Conservation (phyloP, 257 asterid species). For the Solanum chilense region DNA sequence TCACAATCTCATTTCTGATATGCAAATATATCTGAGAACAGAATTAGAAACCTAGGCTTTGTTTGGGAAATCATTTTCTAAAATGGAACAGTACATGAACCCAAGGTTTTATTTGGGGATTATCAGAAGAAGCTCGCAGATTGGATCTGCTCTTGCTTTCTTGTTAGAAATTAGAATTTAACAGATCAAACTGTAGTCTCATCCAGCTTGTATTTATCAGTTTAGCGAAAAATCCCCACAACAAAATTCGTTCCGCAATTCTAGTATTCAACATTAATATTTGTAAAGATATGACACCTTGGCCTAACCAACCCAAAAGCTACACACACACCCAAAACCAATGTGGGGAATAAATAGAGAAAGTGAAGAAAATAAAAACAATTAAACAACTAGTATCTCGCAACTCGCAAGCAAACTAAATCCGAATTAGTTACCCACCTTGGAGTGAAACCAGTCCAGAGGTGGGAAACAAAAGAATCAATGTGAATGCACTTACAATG, state of each 20-base stretch:
- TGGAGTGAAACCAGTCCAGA: not conserved
- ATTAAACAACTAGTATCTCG: not conserved
- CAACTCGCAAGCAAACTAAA: not conserved
- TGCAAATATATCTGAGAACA: not conserved
- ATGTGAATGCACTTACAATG: conserved; percentile 50
- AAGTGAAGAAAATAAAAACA: not conserved
- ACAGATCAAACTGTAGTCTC: not conserved
- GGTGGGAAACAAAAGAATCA: not conserved
- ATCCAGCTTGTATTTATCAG: not conserved
- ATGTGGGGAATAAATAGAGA: not conserved
- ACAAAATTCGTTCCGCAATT: not conserved
- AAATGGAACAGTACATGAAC: not conserved
- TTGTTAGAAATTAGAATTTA: not conserved
- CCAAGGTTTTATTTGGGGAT: not conserved
- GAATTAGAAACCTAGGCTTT: not conserved
- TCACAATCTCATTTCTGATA: not conserved
- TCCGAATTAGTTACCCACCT: not conserved
- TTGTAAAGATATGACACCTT: not conserved
- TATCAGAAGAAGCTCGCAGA: not conserved
- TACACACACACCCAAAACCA: too few species aligned
- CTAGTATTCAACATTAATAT: not conserved
- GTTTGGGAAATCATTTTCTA: not conserved
- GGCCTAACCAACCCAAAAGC: not conserved
- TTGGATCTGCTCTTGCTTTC: not conserved
- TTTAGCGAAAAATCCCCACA: not conserved